Evolutionary conservation across 2,329 filamentous ascomycete genomes (phyloP).

Genomic region (Claviceps paspali): DNA sequence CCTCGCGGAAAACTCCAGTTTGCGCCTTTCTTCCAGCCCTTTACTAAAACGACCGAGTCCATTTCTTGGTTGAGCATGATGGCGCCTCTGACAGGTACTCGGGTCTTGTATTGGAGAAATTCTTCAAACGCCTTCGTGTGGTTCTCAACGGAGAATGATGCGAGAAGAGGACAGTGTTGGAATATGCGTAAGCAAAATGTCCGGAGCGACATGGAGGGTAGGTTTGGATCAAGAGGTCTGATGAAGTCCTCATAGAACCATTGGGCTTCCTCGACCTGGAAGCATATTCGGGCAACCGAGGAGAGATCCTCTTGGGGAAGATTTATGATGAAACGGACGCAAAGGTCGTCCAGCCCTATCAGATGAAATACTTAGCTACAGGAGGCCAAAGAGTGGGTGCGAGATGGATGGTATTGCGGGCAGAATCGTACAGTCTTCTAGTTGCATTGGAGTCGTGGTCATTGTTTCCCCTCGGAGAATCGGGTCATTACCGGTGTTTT

Average conservation of each 20-base stretch:
- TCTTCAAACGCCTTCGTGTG: conserved; percentile 76
- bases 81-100: conserved; percentile 84
- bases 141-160: conserved; percentile 61
- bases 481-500: conserved; percentile 8
- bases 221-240: conserved; percentile 66
- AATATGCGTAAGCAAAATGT: conserved; percentile 85
- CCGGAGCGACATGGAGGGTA: conserved; percentile 74
- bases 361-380: conserved; percentile 2
- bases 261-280: conserved; percentile 97
- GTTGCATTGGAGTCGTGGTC: conserved; percentile 63
- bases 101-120: conserved; percentile 87
- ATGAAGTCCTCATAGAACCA: conserved; percentile 99
- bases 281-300: conserved; percentile 87
- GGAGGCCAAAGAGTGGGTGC: not conserved
- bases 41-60: conserved; percentile 86
- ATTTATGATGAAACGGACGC: conserved; percentile 96
- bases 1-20: conserved; percentile 95
- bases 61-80: conserved; percentile 89
- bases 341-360: conserved; percentile 88
- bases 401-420: not conserved
- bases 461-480: conserved; percentile 36
- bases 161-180: conserved; percentile 80
- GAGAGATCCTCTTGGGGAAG: conserved; percentile 81
- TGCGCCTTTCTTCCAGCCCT: conserved; percentile 93
- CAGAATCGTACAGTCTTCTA: conserved; percentile 63